Percentiles rank a stretch among this genome's conserved stretches.
phyloP scores from a whole-genome alignment of 2,329 filamentous ascomycete genomes.

The Grosmannia serpens region DNA sequence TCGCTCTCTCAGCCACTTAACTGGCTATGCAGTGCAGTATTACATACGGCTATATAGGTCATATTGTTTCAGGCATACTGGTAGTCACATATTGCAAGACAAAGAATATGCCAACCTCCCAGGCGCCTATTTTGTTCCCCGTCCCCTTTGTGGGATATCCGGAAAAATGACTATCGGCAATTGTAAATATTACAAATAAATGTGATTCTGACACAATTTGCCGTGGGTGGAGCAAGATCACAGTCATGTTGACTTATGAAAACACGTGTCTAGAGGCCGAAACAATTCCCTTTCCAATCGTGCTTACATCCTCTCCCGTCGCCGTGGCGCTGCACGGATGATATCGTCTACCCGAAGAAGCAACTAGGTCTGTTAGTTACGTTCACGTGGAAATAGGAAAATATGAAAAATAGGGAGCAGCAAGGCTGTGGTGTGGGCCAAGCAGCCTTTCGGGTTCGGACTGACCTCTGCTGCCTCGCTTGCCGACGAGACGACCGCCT shows the following conservation, averaged over 20 bases:
- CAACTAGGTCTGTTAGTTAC: conserved; percentile 39
- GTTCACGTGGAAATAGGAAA: neutral
- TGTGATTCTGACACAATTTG: neutral
- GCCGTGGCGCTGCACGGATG: conserved; percentile 82
- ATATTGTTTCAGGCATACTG: neutral
- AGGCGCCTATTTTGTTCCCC: neutral
- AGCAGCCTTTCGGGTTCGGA: neutral
- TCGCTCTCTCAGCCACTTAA: neutral
- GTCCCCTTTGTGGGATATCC: neutral
- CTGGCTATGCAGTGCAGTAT: too few species aligned
- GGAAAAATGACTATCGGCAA: neutral
- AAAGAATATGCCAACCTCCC: neutral
- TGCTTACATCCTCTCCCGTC: conserved; percentile 48
- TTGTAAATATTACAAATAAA: neutral
- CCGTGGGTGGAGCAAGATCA: neutral
- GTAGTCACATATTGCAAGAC: neutral
- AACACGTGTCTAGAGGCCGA: neutral
- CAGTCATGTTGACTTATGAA: neutral
- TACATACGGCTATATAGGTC: neutral
- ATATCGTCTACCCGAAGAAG: conserved; percentile 95
- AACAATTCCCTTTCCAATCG: neutral
- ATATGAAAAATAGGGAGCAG: neutral
- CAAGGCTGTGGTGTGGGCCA: neutral
- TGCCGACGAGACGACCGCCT: conserved; percentile 91
- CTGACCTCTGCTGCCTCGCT: conserved; percentile 87